Evolutionary conservation across 257 asterid species (phyloP).

Genomic region (Plantago ovata): DNA sequence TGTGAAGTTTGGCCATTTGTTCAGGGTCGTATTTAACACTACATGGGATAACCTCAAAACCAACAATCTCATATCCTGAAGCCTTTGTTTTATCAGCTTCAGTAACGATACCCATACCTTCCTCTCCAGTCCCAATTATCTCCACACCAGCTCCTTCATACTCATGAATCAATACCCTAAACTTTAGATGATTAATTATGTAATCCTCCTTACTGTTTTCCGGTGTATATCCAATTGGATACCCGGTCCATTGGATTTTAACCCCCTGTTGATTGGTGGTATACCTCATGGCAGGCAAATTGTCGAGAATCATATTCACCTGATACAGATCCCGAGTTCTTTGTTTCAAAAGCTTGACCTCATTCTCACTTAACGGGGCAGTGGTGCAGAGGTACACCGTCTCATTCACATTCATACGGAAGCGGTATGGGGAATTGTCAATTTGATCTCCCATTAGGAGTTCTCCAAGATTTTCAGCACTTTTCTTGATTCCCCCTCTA

Average conservation of each 20-base stretch:
- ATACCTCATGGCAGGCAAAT: constrained; percentile 65
- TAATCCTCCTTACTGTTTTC: constrained; percentile 50
- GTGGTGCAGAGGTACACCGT: constrained; percentile 64
- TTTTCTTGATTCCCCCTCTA: constrained; percentile 56
- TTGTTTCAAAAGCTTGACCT: constrained; percentile 65
- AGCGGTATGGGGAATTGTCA: constrained; percentile 71
- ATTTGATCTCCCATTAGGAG: constrained; percentile 75
- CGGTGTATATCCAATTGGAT: constrained; percentile 67
- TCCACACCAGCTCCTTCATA: constrained; percentile 61
- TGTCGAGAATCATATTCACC: constrained; percentile 71
- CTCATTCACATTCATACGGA: constrained; percentile 58
- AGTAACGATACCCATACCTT: constrained; percentile 50
- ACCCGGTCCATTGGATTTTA: constrained; percentile 71
- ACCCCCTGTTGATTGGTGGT: constrained; percentile 62
- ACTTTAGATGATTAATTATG: constrained; percentile 61
- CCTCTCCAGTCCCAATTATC: constrained; percentile 65
- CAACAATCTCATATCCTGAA: constrained; percentile 41
- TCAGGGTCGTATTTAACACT: constrained; percentile 43
- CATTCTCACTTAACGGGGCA: constrained; percentile 42
- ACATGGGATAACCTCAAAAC: constrained; percentile 42
- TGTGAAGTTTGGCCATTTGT: constrained; percentile 50
- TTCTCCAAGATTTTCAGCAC: constrained; percentile 82
- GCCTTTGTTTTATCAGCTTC: constrained; percentile 52
- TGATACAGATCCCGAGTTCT: constrained; percentile 67
- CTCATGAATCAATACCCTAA: constrained; percentile 61